Percentiles rank a stretch among this genome's conserved stretches.
These are phyloP conservation scores for Rhodotorula sp. DNA, from an alignment of 1,284 basidiomycete genomes.

Conservation along the genomic window DNA sequence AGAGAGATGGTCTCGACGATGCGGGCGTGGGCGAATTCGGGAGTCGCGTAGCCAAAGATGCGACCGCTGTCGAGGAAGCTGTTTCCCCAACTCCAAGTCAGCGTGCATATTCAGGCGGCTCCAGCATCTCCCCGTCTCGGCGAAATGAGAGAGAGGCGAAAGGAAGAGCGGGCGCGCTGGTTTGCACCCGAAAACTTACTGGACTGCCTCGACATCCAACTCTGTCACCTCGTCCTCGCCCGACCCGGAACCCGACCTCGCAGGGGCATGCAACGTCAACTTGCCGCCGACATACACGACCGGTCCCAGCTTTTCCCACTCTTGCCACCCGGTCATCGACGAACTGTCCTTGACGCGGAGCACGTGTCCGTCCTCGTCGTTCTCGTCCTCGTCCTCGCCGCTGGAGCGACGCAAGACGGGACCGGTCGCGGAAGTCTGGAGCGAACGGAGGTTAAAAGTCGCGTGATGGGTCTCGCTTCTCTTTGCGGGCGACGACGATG, in stretches of 20 bases:
- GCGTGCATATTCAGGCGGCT: too few relatives aligned
- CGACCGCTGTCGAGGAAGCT: conserved; percentile 42
- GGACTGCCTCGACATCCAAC: conserved; percentile 42
- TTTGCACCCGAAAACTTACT: conserved; percentile 20
- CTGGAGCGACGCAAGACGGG: conserved; percentile 7
- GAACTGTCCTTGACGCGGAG: conserved; percentile 5
- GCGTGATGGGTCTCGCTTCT: conserved; percentile 4
- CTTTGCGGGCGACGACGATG: neutral
- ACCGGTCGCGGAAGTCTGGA: conserved; percentile 26
- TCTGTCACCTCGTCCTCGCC: conserved; percentile 9
- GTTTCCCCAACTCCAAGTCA: neutral
- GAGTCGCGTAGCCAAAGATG: conserved; percentile 39
- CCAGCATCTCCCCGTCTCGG: too few relatives aligned
- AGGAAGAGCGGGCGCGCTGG: neutral
- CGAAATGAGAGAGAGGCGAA: too few relatives aligned
- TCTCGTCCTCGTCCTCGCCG: neutral
- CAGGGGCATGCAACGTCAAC: conserved; percentile 6
- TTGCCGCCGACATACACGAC: conserved; percentile 26
- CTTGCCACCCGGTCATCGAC: neutral
- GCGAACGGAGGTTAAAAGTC: conserved; percentile 29
- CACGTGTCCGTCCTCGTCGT: conserved; percentile 29
- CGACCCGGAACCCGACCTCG: neutral
- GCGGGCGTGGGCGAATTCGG: conserved; percentile 24
- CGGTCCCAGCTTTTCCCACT: conserved; percentile 33
- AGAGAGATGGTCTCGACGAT: conserved; percentile 43